Evolutionary conservation across 1,284 basidiomycete species (phyloP).

Genomic region (Bondarzewia mesenterica): DNA sequence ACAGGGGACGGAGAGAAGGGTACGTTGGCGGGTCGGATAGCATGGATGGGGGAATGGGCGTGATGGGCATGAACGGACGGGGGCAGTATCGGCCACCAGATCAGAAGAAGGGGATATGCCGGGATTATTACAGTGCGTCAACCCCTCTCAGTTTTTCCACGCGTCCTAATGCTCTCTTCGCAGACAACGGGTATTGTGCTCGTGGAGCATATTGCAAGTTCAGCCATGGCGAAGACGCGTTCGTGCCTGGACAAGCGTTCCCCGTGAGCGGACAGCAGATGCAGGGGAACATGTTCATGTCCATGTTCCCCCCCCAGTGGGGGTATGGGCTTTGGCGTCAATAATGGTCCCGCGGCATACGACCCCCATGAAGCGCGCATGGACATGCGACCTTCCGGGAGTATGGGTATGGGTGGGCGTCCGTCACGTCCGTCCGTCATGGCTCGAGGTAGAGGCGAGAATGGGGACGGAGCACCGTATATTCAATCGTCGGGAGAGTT

Average conservation of each 20-base stretch:
- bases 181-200: slow-evolving; percentile 86
- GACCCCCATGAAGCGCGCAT: slow-evolving; percentile 72
- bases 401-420: slow-evolving; percentile 25
- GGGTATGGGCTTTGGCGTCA: slow-evolving; percentile 24
- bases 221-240: slow-evolving; percentile 81
- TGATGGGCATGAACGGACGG: slow-evolving; percentile 35
- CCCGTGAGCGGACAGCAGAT: slow-evolving; percentile 37
- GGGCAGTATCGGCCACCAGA: slow-evolving; percentile 60
- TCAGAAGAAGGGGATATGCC: slow-evolving; percentile 65
- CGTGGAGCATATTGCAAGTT: slow-evolving; percentile 88
- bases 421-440: slow-evolving; percentile 48
- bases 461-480: slow-evolving; percentile 27
- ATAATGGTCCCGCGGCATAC: slow-evolving; percentile 43
- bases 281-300: slow-evolving; percentile 44
- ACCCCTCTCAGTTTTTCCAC: background rate
- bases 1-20: slow-evolving; percentile 24
- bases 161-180: slow-evolving; percentile 6
- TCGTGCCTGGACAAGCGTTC: slow-evolving; percentile 60
- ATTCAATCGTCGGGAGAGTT: slow-evolving; percentile 46
- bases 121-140: slow-evolving; percentile 83
- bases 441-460: slow-evolving; percentile 41
- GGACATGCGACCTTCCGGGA: slow-evolving; percentile 50
- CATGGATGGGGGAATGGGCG: slow-evolving; percentile 24
- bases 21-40: slow-evolving; percentile 24
- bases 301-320: slow-evolving; percentile 44